Evolutionary conservation across 306 rosid species (phyloP), one percentile per base, ranked within the genome.

Genomic region (Quercus rubra): DNA sequence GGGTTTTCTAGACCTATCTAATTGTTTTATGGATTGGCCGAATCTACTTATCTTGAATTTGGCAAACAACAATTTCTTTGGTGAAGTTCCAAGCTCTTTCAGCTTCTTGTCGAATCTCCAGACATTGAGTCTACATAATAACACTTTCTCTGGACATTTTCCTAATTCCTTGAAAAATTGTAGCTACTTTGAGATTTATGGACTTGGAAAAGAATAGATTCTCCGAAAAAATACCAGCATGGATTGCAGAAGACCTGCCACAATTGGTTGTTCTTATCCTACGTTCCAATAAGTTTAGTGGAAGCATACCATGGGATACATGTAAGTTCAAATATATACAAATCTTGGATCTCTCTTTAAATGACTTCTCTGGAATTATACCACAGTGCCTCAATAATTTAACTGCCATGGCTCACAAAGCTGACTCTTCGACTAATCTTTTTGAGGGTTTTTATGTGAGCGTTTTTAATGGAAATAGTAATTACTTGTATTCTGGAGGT

Each of bases 201-300:
- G 85, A 88, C 61, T 62, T 81, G 5, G 81, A 83, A 18, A 63
- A 74, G 23, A 87, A 82, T 30, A 62, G 71, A 55, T 8, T 87
- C 4, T 61, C 49, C 1, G 88, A 86, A 3, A 38, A 3, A 13
- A 66, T 84, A 35, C 88, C 90, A 19, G 6, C 64, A 28, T 82
- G 83, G 83, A 74, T 57, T 0, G 85, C 80, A 3, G 19, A 52
- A 38, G 14, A 5, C 70, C 27, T 11, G 23, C 56, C 71, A 10
- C 6, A 41, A 1, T 18, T 84, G 64, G 74, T 35, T 33, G 23
- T 73, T 55, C 84, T 84, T 17, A 79, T 59, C 19, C 10, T 84
- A 3, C 30, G 20, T 1, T n/a, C 71, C 28, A 87, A 81, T 55
- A 20, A 11, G 38, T 63, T 81, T 3, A 25, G 4, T 7, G 78